Conservation (phyloP, 768 basidiomycete species). For the Chalciporus sphaerocephalus region DNA sequence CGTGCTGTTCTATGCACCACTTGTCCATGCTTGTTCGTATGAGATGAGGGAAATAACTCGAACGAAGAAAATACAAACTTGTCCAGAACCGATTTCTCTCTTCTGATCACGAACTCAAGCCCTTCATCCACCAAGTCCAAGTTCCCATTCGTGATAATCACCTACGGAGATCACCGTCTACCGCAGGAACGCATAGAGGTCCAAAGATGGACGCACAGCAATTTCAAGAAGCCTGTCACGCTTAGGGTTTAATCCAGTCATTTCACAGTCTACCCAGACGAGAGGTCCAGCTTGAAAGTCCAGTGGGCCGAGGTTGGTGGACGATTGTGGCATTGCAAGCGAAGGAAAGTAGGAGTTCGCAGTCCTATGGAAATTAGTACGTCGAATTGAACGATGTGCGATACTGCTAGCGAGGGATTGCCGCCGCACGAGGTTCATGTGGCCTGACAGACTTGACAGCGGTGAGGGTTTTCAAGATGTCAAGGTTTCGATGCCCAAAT, state of each 20-base stretch:
- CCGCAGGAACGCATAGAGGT: not conserved
- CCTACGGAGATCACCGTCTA: slow-evolving; percentile 38
- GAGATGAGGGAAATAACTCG: not conserved
- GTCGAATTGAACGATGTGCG: not conserved
- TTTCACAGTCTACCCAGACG: slow-evolving; percentile 82
- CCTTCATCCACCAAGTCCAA: slow-evolving; percentile 79
- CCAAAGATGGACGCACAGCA: slow-evolving; percentile 40
- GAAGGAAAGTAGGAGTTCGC: not conserved
- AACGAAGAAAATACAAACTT: slow-evolving; percentile 41
- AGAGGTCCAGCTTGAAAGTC: not conserved
- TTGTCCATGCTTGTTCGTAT: slow-evolving; percentile 62
- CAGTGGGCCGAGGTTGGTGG: not conserved
- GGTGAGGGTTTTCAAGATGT: no score
- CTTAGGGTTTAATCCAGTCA: slow-evolving; percentile 69
- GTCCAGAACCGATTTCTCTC: slow-evolving; percentile 66
- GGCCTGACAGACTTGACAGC: no score
- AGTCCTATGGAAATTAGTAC: not conserved
- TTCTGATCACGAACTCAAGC: slow-evolving; percentile 68
- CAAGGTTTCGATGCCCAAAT: no score
- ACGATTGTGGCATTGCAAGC: not conserved
- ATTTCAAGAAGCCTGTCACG: slow-evolving; percentile 78
- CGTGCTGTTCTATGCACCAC: slow-evolving; percentile 86
- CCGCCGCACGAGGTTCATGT: no score
- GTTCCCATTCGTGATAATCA: slow-evolving; percentile 84
- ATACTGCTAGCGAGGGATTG: not conserved